phyloP scores from a whole-genome alignment of 2,329 filamentous ascomycete species.

The Cladosporium sp. region DNA sequence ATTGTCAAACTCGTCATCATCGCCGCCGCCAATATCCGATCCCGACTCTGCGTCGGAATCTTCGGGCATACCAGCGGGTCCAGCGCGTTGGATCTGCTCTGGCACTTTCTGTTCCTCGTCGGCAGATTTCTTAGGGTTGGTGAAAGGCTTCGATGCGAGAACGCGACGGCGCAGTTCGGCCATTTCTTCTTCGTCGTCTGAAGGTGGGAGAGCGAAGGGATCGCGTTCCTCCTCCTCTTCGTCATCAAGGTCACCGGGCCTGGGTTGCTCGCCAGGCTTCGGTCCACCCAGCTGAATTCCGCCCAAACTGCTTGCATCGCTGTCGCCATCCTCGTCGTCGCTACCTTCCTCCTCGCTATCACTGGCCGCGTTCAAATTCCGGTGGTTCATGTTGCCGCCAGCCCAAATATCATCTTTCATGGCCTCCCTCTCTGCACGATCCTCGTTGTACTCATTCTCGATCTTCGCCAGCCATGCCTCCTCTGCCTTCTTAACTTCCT shows the following conservation, averaged over 20 bases:
- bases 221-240: constrained; percentile 53
- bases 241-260: constrained; percentile 35
- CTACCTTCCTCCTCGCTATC: constrained; percentile 43
- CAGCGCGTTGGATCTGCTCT: constrained; percentile 55
- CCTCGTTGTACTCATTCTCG: constrained; percentile 83
- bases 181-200: constrained; percentile 83
- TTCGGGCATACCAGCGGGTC: constrained; percentile 26
- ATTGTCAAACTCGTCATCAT: constrained; percentile 80
- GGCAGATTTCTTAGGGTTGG: constrained; percentile 45
- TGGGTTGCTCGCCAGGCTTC: constrained; percentile 49
- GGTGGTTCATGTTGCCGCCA: constrained; percentile 80
- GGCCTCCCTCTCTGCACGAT: constrained; percentile 59
- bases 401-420: constrained; percentile 74
- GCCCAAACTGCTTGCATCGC: constrained; percentile 31
- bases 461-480: constrained; percentile 84
- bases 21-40: constrained; percentile 58
- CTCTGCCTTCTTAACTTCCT: constrained; percentile 76
- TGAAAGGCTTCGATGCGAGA: constrained; percentile 85
- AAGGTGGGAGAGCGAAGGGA: constrained; percentile 69
- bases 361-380: constrained; percentile 49
- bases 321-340: constrained; percentile 40
- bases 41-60: constrained; percentile 68
- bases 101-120: constrained; percentile 50
- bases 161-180: constrained; percentile 84
- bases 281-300: constrained; percentile 32